Conservation (phyloP, 2,329 filamentous ascomycete genomes). For the Diaporthe australafricana region DNA sequence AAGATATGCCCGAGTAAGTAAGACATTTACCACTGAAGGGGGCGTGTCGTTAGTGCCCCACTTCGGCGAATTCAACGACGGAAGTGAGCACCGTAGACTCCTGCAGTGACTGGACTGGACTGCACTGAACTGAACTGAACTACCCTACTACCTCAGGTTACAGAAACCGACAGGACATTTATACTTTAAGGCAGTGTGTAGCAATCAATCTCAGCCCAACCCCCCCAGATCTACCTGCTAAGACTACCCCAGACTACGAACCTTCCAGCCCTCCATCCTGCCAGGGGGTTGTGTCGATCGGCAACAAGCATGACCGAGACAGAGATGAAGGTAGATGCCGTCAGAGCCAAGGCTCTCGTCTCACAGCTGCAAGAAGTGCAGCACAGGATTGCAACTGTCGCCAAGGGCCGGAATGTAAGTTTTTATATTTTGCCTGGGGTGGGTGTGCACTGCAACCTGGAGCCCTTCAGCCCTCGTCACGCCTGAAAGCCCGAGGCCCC, state of each 20-base stretch:
- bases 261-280: constrained; percentile 5
- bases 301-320: constrained; percentile 55
- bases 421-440: background rate
- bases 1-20: background rate
- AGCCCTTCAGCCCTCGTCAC: constrained; percentile 28
- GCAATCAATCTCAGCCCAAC: constrained; percentile 18
- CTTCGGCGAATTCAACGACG: background rate
- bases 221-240: background rate
- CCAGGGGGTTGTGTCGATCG: constrained; percentile 10
- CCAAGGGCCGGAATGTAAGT: constrained; percentile 66
- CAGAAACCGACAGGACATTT: background rate
- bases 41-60: background rate
- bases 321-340: constrained; percentile 72
- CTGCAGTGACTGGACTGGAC: too few relatives aligned
- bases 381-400: constrained; percentile 65
- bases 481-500: background rate
- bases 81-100: background rate
- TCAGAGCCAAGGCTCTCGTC: constrained; percentile 71
- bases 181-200: constrained; percentile 1
- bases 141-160: background rate
- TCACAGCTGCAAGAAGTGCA: constrained; percentile 72
- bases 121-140: background rate
- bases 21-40: background rate
- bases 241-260: background rate
- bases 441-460: background rate